phyloP scores from a whole-genome alignment of 345 rosid species.

The Hibiscus trionum region DNA sequence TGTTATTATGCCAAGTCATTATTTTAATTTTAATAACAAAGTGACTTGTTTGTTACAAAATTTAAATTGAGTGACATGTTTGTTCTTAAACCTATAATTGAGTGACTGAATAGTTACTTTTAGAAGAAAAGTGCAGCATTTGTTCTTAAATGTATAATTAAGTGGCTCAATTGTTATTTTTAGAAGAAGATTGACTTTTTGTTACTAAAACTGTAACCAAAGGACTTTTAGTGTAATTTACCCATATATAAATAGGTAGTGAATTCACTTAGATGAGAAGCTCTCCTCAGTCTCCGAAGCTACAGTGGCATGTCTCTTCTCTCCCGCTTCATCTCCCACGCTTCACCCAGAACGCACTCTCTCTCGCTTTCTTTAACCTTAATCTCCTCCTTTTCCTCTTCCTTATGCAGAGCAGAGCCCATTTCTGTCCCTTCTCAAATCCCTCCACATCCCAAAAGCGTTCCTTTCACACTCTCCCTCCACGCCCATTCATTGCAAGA shows the following conservation, averaged over 20 bases:
- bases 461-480: slow-evolving; percentile 42
- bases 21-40: no score
- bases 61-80: no score
- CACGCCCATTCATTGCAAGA: slow-evolving; percentile 65
- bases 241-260: neutral
- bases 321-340: slow-evolving; percentile 19
- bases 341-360: slow-evolving; percentile 20
- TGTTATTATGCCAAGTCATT: no score
- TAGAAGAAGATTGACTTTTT: no score
- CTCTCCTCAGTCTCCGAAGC: neutral
- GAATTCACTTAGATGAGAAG: neutral
- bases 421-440: slow-evolving; percentile 31
- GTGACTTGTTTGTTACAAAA: no score
- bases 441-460: slow-evolving; percentile 55
- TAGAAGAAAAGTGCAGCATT: no score
- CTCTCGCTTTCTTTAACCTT: slow-evolving; percentile 16
- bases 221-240: no score
- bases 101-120: no score
- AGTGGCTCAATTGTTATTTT: no score
- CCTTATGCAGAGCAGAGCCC: slow-evolving; percentile 29
- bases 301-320: slow-evolving; percentile 23
- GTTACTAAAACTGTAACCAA: no score
- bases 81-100: no score
- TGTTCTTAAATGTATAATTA: no score
- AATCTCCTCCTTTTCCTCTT: slow-evolving; percentile 19